These are phyloP conservation scores for Durotheca rogersii DNA, from an alignment of 495 filamentous ascomycete genomes.

Conservation along the genomic window DNA sequence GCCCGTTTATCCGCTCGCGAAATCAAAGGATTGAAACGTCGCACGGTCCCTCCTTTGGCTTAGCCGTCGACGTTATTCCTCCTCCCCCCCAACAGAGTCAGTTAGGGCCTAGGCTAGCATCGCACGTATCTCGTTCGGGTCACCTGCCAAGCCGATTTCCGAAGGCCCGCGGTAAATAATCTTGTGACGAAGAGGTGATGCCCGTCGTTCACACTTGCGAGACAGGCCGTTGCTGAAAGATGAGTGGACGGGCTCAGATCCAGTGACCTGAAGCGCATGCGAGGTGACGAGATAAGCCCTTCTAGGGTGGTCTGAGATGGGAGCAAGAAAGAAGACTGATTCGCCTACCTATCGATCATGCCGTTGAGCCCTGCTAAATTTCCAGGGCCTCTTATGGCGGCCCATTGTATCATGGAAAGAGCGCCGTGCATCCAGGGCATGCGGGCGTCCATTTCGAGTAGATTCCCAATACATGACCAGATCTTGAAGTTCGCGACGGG, in stretches of 20 bases:
- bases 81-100: too few relatives aligned
- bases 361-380: constrained; percentile 71
- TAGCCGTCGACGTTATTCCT: constrained; percentile 5
- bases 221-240: constrained; percentile 31
- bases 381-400: constrained; percentile 68
- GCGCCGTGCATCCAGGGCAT: constrained; percentile 85
- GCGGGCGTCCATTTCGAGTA: constrained; percentile 68
- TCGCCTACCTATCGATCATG: constrained; percentile 82
- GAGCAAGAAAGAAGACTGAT: constrained; percentile 31
- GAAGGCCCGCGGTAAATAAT: constrained; percentile 17
- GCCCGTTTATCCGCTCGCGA: constrained; percentile 26
- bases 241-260: constrained; percentile 39
- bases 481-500: constrained; percentile 74
- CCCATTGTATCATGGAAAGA: constrained; percentile 70
- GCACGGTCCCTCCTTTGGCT: constrained; percentile 18
- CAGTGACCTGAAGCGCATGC: constrained; percentile 45
- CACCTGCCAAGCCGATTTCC: constrained; percentile 26
- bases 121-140: constrained; percentile 1
- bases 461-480: constrained; percentile 66
- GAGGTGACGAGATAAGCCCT: constrained; percentile 37
- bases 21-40: constrained; percentile 17
- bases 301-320: constrained; percentile 11
- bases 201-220: constrained; percentile 42
- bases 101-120: constrained; percentile 13
- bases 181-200: constrained; percentile 23